Conservation (phyloP, 768 basidiomycete species). For the Zangia roseola region DNA sequence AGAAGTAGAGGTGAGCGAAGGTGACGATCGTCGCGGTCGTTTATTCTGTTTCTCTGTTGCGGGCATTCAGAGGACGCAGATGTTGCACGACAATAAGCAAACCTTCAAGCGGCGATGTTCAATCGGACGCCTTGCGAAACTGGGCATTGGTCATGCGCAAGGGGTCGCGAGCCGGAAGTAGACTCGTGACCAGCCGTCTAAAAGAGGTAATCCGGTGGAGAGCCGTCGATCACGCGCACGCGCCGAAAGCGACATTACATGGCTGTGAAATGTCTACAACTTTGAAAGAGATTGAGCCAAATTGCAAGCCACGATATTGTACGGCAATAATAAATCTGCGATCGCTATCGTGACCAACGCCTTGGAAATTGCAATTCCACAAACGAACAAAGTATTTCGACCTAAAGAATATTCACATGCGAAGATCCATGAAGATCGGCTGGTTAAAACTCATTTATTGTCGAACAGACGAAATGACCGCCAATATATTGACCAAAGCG, state of each 20-base stretch:
- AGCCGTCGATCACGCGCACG: too few species aligned
- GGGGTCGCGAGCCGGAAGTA: too few species aligned
- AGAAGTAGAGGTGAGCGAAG: slow-evolving; percentile 54
- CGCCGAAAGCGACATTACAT: slow-evolving; percentile 5
- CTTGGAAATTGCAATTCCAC: slow-evolving; percentile 13
- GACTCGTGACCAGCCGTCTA: too few species aligned
- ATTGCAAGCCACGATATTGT: slow-evolving; percentile 10
- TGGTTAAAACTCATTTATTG: slow-evolving; percentile 9
- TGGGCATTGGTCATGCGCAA: too few species aligned
- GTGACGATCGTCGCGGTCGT: slow-evolving; percentile 70
- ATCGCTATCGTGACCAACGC: slow-evolving; percentile 24
- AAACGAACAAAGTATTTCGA: slow-evolving; percentile 26
- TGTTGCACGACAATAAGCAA: slow-evolving; percentile 2
- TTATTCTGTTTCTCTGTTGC: slow-evolving; percentile 70
- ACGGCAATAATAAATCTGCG: slow-evolving; percentile 23
- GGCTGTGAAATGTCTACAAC: slow-evolving; percentile 30
- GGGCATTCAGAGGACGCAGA: neutral
- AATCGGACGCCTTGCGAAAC: slow-evolving; percentile 76
- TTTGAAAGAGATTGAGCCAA: slow-evolving; percentile 29
- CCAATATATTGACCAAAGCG: slow-evolving; percentile 18
- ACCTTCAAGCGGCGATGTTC: slow-evolving; percentile 55
- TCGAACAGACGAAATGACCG: slow-evolving; percentile 20
- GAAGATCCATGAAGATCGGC: neutral
- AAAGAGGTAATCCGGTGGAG: too few species aligned
- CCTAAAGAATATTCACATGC: slow-evolving; percentile 22